Evolutionary conservation across 2,329 filamentous ascomycete species (phyloP).

Genomic region (Parasarocladium wereldwijsianum): DNA sequence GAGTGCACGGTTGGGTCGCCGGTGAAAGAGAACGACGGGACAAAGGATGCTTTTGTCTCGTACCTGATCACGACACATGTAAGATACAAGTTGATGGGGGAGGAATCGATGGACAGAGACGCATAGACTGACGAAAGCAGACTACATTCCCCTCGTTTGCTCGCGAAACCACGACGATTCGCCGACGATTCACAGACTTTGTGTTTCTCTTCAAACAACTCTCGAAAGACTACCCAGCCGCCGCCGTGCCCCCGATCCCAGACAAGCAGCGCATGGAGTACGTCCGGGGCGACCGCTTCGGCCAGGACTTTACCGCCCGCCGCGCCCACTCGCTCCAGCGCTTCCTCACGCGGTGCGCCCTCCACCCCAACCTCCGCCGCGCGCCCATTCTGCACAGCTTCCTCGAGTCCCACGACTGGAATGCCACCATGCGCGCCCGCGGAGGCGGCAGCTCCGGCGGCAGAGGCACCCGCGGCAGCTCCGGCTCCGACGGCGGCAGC

Average conservation of each 20-base stretch:
- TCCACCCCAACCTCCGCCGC: constrained; percentile 79
- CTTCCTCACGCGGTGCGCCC: constrained; percentile 71
- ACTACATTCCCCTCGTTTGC: constrained; percentile 92
- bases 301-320: constrained; percentile 77
- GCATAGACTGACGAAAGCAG: no score
- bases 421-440: constrained; percentile 79
- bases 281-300: constrained; percentile 90
- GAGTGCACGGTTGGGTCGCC: constrained; percentile 74
- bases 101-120: no score
- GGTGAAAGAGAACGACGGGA: constrained; percentile 90
- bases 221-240: constrained; percentile 73
- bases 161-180: constrained; percentile 61
- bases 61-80: constrained; percentile 89
- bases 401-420: constrained; percentile 90
- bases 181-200: constrained; percentile 94
- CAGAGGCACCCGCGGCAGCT: constrained; percentile 11
- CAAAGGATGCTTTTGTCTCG: constrained; percentile 91
- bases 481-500: constrained; percentile 40
- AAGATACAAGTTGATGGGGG: no score
- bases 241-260: constrained; percentile 83
- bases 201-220: constrained; percentile 91
- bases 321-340: constrained; percentile 83
- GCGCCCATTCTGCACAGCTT: constrained; percentile 75
- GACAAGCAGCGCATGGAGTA: constrained; percentile 99
- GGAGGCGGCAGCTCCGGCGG: constrained; percentile 46